Evolutionary conservation across 1,139 yeast genomes (phyloP), one percentile per base, ranked within the genome.

Genomic region (Magnusiomyces paraingens): DNA sequence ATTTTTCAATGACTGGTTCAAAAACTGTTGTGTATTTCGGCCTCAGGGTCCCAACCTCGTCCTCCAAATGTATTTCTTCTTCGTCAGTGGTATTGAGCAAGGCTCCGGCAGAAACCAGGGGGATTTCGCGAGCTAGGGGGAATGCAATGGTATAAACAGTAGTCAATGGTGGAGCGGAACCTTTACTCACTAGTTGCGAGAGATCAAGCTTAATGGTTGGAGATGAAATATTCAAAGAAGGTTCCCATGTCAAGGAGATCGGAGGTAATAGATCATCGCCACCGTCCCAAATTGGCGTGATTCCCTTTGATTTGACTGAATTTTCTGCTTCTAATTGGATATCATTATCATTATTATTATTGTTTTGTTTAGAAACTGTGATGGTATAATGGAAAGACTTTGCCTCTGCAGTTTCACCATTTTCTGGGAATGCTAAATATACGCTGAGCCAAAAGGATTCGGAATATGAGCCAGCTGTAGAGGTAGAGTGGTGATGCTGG

Each of bases 381-480:
- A 38, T n/a, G 15, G 41, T 38, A 38, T 38, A 38, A 14, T 38
- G 41, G 41, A 38, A 38, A 5, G 41, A 38, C 18, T n/a, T n/a
- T 5, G 15, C 18, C 11, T n/a, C 41, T 35, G 38, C 14, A 11
- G 38, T 11, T 3, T 38, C 18, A 4, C 18, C 18, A 10, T n/a
- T 38, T 4, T 38, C 11, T 3, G 41, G 18, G 5, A 8, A 26
- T 4, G 32, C 32, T 26, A 46, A 3, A 15, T 46, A 46, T 18
- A 46, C 20, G 41, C 49, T 46, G 32, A 46, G 38, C 49, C 49
- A 46, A 20, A 46, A 46, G 8, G 41, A 20, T 8, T 14, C 42
- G 21, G 17, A n/a, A 2, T 21, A 14, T 8, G 14, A 3, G n/a
- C 10, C 21, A 4, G 39, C n/a, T n/a, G 11, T n/a, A n/a, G 32